Evolutionary conservation across 2,329 filamentous ascomycete species (phyloP).

Genomic region (Monosporascus sp.): DNA sequence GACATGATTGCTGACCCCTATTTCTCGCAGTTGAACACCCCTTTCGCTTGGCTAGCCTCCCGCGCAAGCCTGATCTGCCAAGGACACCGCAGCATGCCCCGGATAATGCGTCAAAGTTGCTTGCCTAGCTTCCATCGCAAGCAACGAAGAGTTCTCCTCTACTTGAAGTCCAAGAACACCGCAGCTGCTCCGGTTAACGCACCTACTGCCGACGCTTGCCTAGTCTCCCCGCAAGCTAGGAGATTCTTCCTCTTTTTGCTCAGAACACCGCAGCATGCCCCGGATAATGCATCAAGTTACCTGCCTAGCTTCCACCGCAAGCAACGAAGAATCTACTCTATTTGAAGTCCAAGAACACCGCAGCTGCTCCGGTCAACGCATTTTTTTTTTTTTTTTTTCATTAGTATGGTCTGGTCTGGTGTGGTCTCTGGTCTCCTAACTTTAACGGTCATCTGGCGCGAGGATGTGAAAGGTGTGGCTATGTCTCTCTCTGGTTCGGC

Average conservation of each 20-base stretch:
- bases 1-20: neutral
- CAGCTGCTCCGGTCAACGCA: slow-evolving; percentile 6
- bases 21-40: neutral
- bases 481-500: no score
- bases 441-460: neutral
- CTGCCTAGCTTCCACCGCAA: no score
- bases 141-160: no score
- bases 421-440: neutral
- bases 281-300: neutral
- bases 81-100: neutral
- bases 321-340: no score
- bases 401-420: neutral
- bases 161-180: neutral
- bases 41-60: neutral
- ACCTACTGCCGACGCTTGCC: neutral
- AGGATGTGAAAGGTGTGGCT: neutral
- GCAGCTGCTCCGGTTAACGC: neutral
- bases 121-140: no score
- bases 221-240: neutral
- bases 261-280: neutral
- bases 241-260: neutral
- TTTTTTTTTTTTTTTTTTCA: neutral
- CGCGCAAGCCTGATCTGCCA: neutral
- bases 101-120: neutral
- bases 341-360: slow-evolving; percentile 5